Evolutionary conservation across 1,284 basidiomycete genomes (phyloP).

Genomic region (Microbotryum silenes-acaulis): DNA sequence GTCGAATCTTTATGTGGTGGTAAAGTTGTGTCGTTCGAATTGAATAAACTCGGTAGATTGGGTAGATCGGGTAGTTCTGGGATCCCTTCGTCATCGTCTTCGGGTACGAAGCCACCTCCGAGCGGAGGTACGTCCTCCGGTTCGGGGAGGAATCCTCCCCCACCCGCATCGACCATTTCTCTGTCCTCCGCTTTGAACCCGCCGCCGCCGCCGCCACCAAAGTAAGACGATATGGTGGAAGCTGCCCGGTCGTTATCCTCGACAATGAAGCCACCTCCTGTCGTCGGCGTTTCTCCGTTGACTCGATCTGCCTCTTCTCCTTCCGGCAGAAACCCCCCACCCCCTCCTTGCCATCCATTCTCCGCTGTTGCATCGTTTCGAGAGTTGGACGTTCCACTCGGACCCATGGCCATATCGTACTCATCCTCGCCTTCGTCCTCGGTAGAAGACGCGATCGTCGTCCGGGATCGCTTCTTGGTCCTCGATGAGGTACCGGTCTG

Average conservation of each 20-base stretch:
- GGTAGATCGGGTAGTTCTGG: background rate
- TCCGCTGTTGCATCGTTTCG: too few relatives aligned
- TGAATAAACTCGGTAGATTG: background rate
- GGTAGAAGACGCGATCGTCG: too few relatives aligned
- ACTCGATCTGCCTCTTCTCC: background rate
- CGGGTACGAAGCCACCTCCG: background rate
- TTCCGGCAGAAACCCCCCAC: slow-evolving; percentile 7
- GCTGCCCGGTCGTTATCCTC: background rate
- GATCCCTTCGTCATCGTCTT: background rate
- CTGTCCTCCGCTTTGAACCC: slow-evolving; percentile 8
- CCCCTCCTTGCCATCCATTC: background rate
- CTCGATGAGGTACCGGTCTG: too few relatives aligned
- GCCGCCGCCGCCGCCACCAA: background rate
- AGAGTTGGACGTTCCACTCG: too few relatives aligned
- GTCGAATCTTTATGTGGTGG: background rate
- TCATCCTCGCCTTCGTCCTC: too few relatives aligned
- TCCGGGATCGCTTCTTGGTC: too few relatives aligned
- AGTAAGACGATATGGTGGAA: background rate
- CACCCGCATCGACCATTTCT: slow-evolving; percentile 1
- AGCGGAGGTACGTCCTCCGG: background rate
- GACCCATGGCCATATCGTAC: too few relatives aligned
- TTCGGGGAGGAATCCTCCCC: slow-evolving; percentile 10
- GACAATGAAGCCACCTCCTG: slow-evolving; percentile 5
- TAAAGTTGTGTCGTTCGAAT: too few relatives aligned
- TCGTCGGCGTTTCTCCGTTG: background rate